Conservation (phyloP, 352 stramenopile species). For the Phytophthora uliginosa region DNA sequence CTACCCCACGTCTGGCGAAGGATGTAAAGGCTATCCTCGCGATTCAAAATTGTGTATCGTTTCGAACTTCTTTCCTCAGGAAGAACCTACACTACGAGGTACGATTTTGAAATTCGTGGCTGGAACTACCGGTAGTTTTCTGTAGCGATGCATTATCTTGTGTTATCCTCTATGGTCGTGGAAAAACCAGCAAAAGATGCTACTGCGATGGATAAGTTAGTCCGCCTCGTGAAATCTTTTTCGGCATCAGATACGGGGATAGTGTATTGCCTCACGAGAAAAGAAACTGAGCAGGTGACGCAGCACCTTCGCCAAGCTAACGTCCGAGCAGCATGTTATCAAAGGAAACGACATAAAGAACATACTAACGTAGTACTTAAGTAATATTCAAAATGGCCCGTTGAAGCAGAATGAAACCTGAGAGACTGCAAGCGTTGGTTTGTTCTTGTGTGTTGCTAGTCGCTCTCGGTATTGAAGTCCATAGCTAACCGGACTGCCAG, state of each 20-base stretch:
- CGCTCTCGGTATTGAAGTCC: conserved; percentile 85
- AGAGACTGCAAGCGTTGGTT: conserved; percentile 79
- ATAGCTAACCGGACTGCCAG: conserved; percentile 71
- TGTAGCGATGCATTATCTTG: background rate
- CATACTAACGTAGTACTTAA: too few relatives aligned
- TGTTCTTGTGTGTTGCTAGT: conserved; percentile 78
- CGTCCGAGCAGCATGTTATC: conserved; percentile 90
- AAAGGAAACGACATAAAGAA: conserved; percentile 30
- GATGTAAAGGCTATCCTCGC: conserved; percentile 83
- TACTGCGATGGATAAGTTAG: conserved; percentile 66
- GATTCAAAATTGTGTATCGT: conserved; percentile 85
- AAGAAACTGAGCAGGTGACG: conserved; percentile 93
- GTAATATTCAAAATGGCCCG: conserved; percentile 21
- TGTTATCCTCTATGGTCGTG: conserved; percentile 28
- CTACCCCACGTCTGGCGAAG: conserved; percentile 74
- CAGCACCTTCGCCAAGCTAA: conserved; percentile 72
- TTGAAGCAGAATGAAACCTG: conserved; percentile 81
- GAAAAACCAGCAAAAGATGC: conserved; percentile 61
- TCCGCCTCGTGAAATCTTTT: conserved; percentile 83
- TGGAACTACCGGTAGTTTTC: background rate
- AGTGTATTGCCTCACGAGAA: conserved; percentile 93
- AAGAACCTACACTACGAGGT: conserved; percentile 94
- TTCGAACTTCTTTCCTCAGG: conserved; percentile 92
- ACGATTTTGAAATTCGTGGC: conserved; percentile 1
- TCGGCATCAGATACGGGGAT: conserved; percentile 79